Evolutionary conservation across 768 basidiomycete species (phyloP), one percentile per base, ranked within the genome.

Genomic region (Cyclocybe aegerita): DNA sequence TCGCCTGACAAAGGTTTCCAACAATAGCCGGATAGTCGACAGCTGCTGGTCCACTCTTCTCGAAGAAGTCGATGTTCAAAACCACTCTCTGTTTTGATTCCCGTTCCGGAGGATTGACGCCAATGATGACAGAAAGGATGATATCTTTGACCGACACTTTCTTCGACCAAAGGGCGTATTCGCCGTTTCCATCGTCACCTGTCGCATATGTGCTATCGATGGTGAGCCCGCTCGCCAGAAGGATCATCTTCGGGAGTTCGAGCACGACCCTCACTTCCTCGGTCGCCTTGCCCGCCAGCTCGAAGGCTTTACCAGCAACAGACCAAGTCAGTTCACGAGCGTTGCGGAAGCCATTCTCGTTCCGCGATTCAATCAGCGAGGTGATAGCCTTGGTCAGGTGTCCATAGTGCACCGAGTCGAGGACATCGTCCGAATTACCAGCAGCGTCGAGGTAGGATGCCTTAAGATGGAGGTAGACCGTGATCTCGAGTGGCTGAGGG

Each of bases 101-200:
- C 31, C 88, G 72, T 58, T 91, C 88, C 6, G 82, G 84, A 0
- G 83, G 77, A 54, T 89, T 86, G 32, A 90, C 77, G 0, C 88
- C 90, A 41, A 92, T 82, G 45, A 90, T 67, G 7, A 83, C 76
- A 0, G 75, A 72, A 9, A 85, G 61, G 2, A 67, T 55, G 9
- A 90, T 59, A 42, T 79, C 70, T 31, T 66, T 67, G 33, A 90
- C 67, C 7, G 60, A 59, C n/a, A 75, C 70, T 42, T 65, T 68
- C 36, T 66, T 62, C 29, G 50, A 41, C 11, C 17, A 33, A 9
- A 47, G 9, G n/a, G 15, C 9, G 3, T 16, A 4, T 4, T 37
- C 33, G 9, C 29, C 34, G 44, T 54, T 14, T 48, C 38, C 31
- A 60, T 62, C 23, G 58, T 64, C 29, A 77, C 67, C 23, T 23